A percentile compares a stretch with the other conserved stretches of the same genome.
These are phyloP conservation scores for Hemisphaericaspora lyxosophila DNA, from an alignment of 1,139 yeast species.

Conservation along the genomic window DNA sequence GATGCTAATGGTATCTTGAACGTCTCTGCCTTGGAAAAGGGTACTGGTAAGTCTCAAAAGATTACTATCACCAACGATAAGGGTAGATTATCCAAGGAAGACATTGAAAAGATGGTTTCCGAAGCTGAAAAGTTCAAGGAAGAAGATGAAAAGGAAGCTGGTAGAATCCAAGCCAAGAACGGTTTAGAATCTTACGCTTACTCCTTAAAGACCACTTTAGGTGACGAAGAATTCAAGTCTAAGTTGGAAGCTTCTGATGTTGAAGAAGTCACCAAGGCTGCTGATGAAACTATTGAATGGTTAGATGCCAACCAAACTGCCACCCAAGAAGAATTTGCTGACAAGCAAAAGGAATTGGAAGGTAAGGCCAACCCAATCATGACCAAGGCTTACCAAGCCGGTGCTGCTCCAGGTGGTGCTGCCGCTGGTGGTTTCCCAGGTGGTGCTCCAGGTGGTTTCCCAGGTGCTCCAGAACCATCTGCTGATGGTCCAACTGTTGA, in stretches of 20 bases:
- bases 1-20: constrained; percentile 96
- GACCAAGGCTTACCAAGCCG: constrained; percentile 85
- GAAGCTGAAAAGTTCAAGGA: constrained; percentile 54
- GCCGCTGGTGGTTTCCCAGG: constrained; percentile 63
- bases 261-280: constrained; percentile 76
- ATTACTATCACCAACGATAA: constrained; percentile 52
- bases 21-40: constrained; percentile 93
- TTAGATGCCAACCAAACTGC: constrained; percentile 87
- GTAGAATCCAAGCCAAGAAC: constrained; percentile 65
- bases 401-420: constrained; percentile 53
- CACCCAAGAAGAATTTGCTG: constrained; percentile 81
- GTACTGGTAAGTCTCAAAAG: constrained; percentile 72
- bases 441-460: constrained; percentile 55
- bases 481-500: constrained; percentile 90
- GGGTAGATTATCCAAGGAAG: constrained; percentile 54
- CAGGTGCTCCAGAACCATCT: constrained; percentile 63
- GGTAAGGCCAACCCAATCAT: constrained; percentile 91
- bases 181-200: constrained; percentile 90
- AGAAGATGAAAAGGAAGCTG: constrained; percentile 49
- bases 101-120: constrained; percentile 50
- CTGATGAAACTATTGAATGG: constrained; percentile 85
- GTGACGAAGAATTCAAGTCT: constrained; percentile 78
- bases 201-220: constrained; percentile 80
- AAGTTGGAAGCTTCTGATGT: constrained; percentile 81
- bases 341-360: constrained; percentile 92